Conservation (phyloP, 345 rosid genomes). For the Arabidopsis arenosa region DNA sequence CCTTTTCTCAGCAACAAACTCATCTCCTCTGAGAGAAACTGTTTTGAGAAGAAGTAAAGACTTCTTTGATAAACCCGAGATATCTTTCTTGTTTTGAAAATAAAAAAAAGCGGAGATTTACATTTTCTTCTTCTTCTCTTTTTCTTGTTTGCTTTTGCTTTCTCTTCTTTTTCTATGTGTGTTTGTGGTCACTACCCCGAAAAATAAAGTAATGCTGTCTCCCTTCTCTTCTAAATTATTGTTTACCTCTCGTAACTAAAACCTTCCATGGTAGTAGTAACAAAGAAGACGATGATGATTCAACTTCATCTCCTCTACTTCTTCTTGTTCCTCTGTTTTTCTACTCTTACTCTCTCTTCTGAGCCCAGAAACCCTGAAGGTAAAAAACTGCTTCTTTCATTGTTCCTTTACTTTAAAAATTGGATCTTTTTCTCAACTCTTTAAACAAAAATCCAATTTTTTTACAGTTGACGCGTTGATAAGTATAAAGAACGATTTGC, state of each 20-base stretch:
- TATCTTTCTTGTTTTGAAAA: background rate
- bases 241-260: background rate
- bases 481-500: conserved; percentile 56
- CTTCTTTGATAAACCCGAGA: conserved; percentile 41
- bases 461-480: conserved; percentile 82
- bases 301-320: conserved; percentile 43
- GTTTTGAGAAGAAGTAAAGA: conserved; percentile 14
- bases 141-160: conserved; percentile 41
- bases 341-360: conserved; percentile 53
- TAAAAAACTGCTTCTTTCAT: conserved; percentile 24
- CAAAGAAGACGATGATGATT: conserved; percentile 15
- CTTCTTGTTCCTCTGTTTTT: conserved; percentile 41
- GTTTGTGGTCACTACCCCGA: conserved; percentile 34
- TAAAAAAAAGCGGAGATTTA: background rate
- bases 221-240: conserved; percentile 21
- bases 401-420: conserved; percentile 6
- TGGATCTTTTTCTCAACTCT: conserved; percentile 1
- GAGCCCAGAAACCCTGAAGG: conserved; percentile 96
- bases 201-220: conserved; percentile 30
- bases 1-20: conserved; percentile 13
- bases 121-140: conserved; percentile 24
- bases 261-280: conserved; percentile 14
- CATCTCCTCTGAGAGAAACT: conserved; percentile 31
- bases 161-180: conserved; percentile 44
- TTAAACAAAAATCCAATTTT: background rate